These are phyloP conservation scores for Mortierella antarctica DNA, from an alignment of 192 early-diverging fungal genomes.

Conservation along the genomic window DNA sequence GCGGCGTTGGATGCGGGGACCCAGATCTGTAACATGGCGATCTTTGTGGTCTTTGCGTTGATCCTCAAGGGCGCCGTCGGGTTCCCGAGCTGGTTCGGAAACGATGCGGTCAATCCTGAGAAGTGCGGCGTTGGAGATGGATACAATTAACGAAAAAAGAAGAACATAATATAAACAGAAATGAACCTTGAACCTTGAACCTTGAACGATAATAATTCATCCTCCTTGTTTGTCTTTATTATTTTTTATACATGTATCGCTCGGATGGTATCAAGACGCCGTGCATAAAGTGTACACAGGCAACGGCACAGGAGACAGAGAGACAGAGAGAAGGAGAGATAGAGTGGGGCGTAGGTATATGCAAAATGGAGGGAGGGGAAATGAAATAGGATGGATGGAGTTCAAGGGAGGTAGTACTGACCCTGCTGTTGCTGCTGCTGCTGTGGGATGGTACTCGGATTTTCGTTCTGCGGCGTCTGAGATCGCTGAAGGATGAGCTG, in stretches of 20 bases:
- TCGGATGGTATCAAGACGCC: background rate
- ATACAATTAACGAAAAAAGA: constrained; percentile 9
- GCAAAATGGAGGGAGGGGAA: background rate
- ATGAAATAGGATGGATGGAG: background rate
- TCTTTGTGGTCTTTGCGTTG: constrained; percentile 50
- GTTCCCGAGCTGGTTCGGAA: constrained; percentile 39
- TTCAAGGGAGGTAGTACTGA: background rate
- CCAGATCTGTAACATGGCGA: constrained; percentile 53
- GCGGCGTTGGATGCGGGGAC: constrained; percentile 50
- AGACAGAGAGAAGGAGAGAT: background rate
- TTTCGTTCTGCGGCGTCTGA: constrained; percentile 2
- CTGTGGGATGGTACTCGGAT: no score
- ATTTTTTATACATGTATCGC: background rate
- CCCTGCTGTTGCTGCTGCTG: background rate
- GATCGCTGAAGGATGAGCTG: constrained; percentile 38
- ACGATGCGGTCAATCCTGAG: constrained; percentile 29
- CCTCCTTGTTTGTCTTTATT: no score
- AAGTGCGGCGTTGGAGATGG: constrained; percentile 40
- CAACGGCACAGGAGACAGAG: background rate
- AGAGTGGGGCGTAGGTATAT: background rate
- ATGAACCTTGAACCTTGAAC: no score
- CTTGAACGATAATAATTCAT: no score
- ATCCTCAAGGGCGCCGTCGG: constrained; percentile 36
- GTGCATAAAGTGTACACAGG: no score
- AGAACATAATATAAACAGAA: background rate